A percentile compares a stretch with the other conserved stretches of the same genome.
These are phyloP conservation scores for Rhamnella rubrinervis DNA, from an alignment of 331 rosid genomes.

Conservation along the genomic window DNA sequence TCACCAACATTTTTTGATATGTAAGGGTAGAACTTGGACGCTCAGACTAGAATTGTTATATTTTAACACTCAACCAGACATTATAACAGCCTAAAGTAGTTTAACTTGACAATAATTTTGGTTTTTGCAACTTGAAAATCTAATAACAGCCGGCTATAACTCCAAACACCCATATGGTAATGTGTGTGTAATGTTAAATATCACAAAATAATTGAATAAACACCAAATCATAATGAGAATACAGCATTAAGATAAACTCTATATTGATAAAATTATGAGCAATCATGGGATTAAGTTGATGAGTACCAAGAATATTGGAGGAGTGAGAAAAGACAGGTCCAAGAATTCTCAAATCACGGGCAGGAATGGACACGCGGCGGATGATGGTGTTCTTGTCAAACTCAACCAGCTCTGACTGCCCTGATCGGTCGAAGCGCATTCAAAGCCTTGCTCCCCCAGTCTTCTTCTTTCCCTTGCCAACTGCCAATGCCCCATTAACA, in stretches of 20 bases:
- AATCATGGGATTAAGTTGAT: not conserved
- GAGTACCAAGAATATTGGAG: constrained; percentile 71
- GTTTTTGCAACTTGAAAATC: too few relatives aligned
- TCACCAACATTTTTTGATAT: too few relatives aligned
- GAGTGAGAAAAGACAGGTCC: constrained; percentile 94
- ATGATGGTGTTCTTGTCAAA: constrained; percentile 73
- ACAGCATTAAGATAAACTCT: not conserved
- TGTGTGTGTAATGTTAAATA: not conserved
- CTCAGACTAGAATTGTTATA: not conserved
- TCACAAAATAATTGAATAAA: not conserved
- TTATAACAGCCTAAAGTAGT: not conserved
- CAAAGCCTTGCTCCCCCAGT: constrained; percentile 67
- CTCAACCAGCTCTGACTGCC: constrained; percentile 67
- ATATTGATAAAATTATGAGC: not conserved
- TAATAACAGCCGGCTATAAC: too few relatives aligned
- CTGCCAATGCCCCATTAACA: constrained; percentile 7
- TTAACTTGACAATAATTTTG: not conserved
- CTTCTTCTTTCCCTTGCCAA: constrained; percentile 68
- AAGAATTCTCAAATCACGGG: constrained; percentile 75
- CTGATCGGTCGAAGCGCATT: constrained; percentile 75
- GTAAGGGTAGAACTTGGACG: not conserved
- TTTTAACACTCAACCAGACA: not conserved
- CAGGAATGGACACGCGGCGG: constrained; percentile 74
- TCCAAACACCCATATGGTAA: not conserved
- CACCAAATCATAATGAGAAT: not conserved